A percentile compares a stretch with the other conserved stretches of the same genome.
These are phyloP conservation scores for Leptodontidium sp. DNA, from an alignment of 2,329 filamentous ascomycete species.

Conservation along the genomic window DNA sequence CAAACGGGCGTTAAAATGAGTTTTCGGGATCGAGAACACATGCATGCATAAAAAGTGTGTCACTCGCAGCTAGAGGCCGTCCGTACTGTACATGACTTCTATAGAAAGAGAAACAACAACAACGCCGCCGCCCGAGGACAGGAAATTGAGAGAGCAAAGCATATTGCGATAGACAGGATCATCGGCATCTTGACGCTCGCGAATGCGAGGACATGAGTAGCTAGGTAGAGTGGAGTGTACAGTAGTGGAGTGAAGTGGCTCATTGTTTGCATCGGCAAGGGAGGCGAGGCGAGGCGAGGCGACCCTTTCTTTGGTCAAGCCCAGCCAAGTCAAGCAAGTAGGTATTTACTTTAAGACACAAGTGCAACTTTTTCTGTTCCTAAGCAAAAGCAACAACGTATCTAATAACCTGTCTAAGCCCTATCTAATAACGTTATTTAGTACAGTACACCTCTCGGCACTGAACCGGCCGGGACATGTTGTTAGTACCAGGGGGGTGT, in stretches of 20 bases:
- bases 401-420: neutral
- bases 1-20: neutral
- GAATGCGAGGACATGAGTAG: neutral
- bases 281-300: neutral
- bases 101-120: neutral
- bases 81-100: neutral
- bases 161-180: constrained; percentile 7
- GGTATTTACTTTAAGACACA: neutral
- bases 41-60: neutral
- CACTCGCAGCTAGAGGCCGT: too few relatives aligned
- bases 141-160: neutral
- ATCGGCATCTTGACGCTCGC: neutral
- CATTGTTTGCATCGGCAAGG: neutral
- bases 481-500: neutral
- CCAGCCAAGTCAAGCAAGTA: too few relatives aligned
- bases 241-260: too few relatives aligned
- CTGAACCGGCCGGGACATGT: neutral
- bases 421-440: neutral
- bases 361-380: neutral
- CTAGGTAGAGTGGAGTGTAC: neutral
- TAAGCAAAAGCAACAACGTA: neutral
- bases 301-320: too few relatives aligned
- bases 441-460: neutral
- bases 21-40: constrained; percentile 1
- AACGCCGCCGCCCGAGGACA: neutral